Evolutionary conservation across 331 rosid species (phyloP), one percentile per base, ranked within the genome.

Genomic region (Telfairia occidentalis): DNA sequence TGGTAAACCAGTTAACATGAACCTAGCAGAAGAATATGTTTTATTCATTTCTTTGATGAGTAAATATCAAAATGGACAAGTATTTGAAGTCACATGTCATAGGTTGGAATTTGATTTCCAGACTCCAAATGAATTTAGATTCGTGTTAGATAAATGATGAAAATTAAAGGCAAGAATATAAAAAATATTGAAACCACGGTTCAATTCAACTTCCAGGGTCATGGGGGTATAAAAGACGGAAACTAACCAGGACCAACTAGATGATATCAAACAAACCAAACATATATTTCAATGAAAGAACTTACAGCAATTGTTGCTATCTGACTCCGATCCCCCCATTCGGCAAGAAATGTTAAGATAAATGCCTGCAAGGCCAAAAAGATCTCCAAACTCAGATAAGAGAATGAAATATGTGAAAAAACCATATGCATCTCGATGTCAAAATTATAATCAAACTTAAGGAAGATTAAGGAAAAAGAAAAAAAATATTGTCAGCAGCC

Each of bases 291-390:
- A 58, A 43, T 46, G 46, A 67, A 71, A 49, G 24, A 48, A 77
- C 97, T 89, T 86, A 95, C 99, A 13, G 99, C 99, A 77, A 95
- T 95, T 37, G 99, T 95, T 0, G 99, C 99, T 82, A 95, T 95
- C 85, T 95, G 99, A 88, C 99, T 95, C 26, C 97, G 99, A 79
- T 95, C 99, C 3, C 99, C 99, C 99, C 99, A 95, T 83, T 95
- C 99, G 5, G 99, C 99, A 67, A 95, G 91, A 82, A 95, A 95
- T 48, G 99, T 95, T 75, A 95, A 83, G 76, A 92, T 77, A 49
- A 95, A 95, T 37, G 99, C 86, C 99, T 92, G 91, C 86, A 84
- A 63, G 57, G 72, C 46, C 35, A 78, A 50, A 53, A 59, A 52
- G 0, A 23, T 32, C 12, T 5, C 43, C 23, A 16, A 59, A 43